A percentile compares a stretch with the other conserved stretches of the same genome.
Conservation (phyloP, 805 yeast species). For the Yarrowia bubula region DNA sequence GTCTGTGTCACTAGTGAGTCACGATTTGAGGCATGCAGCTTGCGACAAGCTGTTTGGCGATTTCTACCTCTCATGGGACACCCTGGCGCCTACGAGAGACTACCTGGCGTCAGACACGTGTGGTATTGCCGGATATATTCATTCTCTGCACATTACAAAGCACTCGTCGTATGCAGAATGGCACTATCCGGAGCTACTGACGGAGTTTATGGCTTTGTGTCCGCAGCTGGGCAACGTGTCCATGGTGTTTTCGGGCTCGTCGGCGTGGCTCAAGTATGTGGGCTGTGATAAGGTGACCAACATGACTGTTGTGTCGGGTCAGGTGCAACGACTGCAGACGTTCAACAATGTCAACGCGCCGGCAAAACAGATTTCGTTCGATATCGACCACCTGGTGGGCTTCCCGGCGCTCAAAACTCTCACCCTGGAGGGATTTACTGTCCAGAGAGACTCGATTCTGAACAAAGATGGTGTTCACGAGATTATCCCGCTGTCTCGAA, state of each 20-base stretch:
- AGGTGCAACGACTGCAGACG: constrained; percentile 12
- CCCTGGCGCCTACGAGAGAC: neutral
- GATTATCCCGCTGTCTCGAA: constrained; percentile 16
- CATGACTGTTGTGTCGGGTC: constrained; percentile 9
- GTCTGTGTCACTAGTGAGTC: constrained; percentile 7
- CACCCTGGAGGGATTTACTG: constrained; percentile 28
- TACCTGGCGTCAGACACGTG: neutral
- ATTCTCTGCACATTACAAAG: constrained; percentile 11
- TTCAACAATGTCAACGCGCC: constrained; percentile 24
- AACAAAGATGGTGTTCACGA: constrained; percentile 8
- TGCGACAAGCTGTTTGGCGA: constrained; percentile 12
- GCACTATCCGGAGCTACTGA: constrained; percentile 27
- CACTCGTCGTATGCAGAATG: constrained; percentile 30
- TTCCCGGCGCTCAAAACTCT: constrained; percentile 18
- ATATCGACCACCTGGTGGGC: constrained; percentile 28
- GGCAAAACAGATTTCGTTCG: constrained; percentile 24
- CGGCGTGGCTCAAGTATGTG: constrained; percentile 30
- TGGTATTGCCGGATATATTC: neutral
- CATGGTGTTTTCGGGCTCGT: constrained; percentile 28
- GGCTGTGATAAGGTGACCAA: constrained; percentile 2
- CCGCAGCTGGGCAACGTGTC: constrained; percentile 13
- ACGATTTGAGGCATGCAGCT: constrained; percentile 18
- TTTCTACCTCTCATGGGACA: constrained; percentile 3
- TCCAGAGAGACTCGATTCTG: constrained; percentile 27
- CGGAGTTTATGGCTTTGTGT: constrained; percentile 20